A percentile compares a stretch with the other conserved stretches of the same genome.
Evolutionary conservation across 2,329 filamentous ascomycete species (phyloP).

Genomic region (Neopestalotiopsis rosae): DNA sequence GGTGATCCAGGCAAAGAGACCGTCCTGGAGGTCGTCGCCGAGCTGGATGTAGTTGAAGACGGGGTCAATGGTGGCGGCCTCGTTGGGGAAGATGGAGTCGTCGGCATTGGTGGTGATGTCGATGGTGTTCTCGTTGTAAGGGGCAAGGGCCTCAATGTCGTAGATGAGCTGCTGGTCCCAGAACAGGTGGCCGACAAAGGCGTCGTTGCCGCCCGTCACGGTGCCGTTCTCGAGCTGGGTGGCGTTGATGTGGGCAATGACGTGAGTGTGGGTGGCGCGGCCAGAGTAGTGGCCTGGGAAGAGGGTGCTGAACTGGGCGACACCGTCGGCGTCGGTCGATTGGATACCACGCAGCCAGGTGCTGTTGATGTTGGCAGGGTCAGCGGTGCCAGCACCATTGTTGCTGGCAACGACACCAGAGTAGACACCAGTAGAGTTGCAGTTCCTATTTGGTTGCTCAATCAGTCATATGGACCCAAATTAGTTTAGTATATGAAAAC

Average conservation of each 20-base stretch:
- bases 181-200: conserved; percentile 69
- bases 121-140: conserved; percentile 10
- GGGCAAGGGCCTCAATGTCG: conserved; percentile 13
- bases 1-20: conserved; percentile 13
- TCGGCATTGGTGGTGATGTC: conserved; percentile 4
- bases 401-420: conserved; percentile 44
- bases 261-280: conserved; percentile 54
- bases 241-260: conserved; percentile 49
- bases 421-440: conserved; percentile 53
- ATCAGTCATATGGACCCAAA: neutral
- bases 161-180: conserved; percentile 64
- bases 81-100: conserved; percentile 14
- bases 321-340: conserved; percentile 45
- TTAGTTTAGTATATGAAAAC: neutral
- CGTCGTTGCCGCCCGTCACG: conserved; percentile 48
- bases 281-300: conserved; percentile 51
- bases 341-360: conserved; percentile 49
- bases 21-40: conserved; percentile 11
- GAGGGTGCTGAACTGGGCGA: conserved; percentile 46
- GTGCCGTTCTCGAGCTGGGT: conserved; percentile 47
- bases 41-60: conserved; percentile 14
- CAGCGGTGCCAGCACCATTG: conserved; percentile 44
- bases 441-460: conserved; percentile 21
- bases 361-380: conserved; percentile 43
- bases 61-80: conserved; percentile 7